Base-by-base conservation (phyloP, 192 early-diverging fungal genomes). In the Glomus cerebriforme region DNA sequence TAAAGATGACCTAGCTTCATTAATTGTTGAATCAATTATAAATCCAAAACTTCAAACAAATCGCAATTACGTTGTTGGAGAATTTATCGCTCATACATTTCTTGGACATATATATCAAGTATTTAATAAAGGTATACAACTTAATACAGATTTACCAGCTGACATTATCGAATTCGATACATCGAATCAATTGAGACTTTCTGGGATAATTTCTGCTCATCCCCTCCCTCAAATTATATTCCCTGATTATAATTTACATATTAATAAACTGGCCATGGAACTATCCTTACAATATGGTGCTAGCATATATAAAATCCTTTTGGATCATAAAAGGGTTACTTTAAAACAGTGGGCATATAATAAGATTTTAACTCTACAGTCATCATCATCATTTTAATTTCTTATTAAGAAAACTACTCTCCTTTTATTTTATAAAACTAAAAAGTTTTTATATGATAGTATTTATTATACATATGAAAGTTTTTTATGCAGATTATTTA, bases 81-180 rank as follows among this genome's bases (percentile, higher is more conserved):
- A 67, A 37, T 67, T 67, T 19, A 34, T 67, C 2, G 31, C 65
- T 34, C 65, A 67, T 67, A 67, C 65, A 1, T 67, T 67, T n/a
- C 34, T 67, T 22, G 65, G 65, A 0, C 65, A 67, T 34, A 35
- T 67, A 22, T 67, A 67, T 67, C 31, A 67, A 67, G 65, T 67
- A 8, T 67, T 67, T 67, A 67, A 67, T 24, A 35, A 35, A 37
- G 65, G 65, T 7, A 2, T 67, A 6, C 15, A 19, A n/a, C n/a
- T 67, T 22, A 27, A 67, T 17, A 22, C 3, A 7, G 37, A 9
- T 12, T 8, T 67, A 19, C 29, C 29, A 22, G 29, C 29, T 22
- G 22, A 37, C 19, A 67, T 67, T 34, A 67, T 7, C 7, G 65
- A 67, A n/a, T 67, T 35, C 19, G 65, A 67, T 31, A 67, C 65